Evolutionary conservation across 1,284 basidiomycete genomes (phyloP).

Genomic region (Fistulina hepatica): DNA sequence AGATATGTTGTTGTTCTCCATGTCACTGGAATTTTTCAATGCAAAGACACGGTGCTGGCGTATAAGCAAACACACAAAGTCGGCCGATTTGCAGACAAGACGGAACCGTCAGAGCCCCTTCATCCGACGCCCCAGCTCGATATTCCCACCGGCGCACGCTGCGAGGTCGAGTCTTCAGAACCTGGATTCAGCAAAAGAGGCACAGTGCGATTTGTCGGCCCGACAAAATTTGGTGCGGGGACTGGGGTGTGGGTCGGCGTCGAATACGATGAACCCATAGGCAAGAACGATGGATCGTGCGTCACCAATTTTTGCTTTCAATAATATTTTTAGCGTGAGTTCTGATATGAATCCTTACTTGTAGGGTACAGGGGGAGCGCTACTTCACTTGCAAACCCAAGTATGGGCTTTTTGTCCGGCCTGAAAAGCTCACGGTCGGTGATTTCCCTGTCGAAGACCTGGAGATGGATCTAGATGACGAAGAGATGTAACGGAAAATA

Average conservation of each 20-base stretch:
- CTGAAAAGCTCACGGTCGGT: constrained; percentile 75
- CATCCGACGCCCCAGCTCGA: constrained; percentile 27
- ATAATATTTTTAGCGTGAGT: constrained; percentile 4
- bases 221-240: constrained; percentile 62
- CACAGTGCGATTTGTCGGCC: constrained; percentile 76
- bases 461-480: constrained; percentile 45
- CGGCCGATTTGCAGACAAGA: constrained; percentile 70
- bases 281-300: constrained; percentile 92
- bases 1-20: not conserved
- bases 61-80: constrained; percentile 87
- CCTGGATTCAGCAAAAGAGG: constrained; percentile 68
- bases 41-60: constrained; percentile 75
- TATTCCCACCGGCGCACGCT: constrained; percentile 63
- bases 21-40: not conserved
- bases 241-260: constrained; percentile 82
- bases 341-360: constrained; percentile 8
- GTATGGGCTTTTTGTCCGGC: constrained; percentile 81
- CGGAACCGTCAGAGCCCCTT: constrained; percentile 21
- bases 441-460: constrained; percentile 81
- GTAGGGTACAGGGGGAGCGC: constrained; percentile 73
- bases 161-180: constrained; percentile 67
- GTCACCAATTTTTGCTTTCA: constrained; percentile 24
- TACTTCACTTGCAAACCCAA: constrained; percentile 78
- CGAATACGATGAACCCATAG: constrained; percentile 93
- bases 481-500: constrained; percentile 64